Base-by-base conservation (phyloP, 2,329 filamentous ascomycete species). In the Arthrinium puccinioides region DNA sequence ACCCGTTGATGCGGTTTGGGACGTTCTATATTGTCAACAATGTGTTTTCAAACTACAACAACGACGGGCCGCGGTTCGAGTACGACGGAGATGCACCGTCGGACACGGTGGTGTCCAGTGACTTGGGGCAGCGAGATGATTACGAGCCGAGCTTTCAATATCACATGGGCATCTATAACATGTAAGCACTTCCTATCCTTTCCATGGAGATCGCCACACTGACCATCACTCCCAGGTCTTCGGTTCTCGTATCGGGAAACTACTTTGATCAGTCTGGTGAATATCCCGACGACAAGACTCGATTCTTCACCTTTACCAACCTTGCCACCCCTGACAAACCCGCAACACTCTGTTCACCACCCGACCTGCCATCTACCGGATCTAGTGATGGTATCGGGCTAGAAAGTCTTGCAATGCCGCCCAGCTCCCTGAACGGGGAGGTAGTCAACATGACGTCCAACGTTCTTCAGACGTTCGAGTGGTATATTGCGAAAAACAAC, bases 1-100 rank as follows among this genome's bases (percentile, higher is more conserved):
- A 46, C 29, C 46, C 46, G 6, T 36, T 48, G 10, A 48, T 48
- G 46, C 39, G 46, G 6, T 47, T 48, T 31, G 46, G 46, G 6
- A 48, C 46, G 4, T 47, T 47, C 15, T 47, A 48, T 11, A 35
- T 48, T 9, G 44, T 21, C 4, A 41, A 45, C 16, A 48, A 48
- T 28, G 42, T 48, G 18, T 48, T 48, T 24, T 32, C 26, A 21
- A 47, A 45, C 14, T 47, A 47, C 10, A 32, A 32, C 14, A 41
- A 48, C 13, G 32, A 27, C 8, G 32, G 34, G 10, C 44, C 46
- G 4, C 26, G 44, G 2, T 48, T 43, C 23, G 27, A 31, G 4
- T 31, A 40, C 15, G 31, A 21, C 6, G 34, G 27, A 13, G 31
- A 21, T n/a, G n/a, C n/a, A 10, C 13, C 4, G 6, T 19, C 7